Evolutionary conservation across 805 yeast species (phyloP), one percentile per base, ranked within the genome.

Genomic region (Pichia nakasei): DNA sequence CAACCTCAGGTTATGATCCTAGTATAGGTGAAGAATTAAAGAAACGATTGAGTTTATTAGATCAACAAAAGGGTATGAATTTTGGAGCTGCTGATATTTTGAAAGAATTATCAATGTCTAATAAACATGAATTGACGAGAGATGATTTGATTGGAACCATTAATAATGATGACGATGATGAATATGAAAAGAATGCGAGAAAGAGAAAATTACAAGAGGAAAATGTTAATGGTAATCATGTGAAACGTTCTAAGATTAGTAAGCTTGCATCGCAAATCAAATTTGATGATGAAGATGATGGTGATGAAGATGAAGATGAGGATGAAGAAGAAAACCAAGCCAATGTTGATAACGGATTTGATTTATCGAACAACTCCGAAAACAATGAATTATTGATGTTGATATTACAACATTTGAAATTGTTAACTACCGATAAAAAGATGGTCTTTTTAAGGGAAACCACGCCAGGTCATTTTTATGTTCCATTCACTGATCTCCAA

Each of bases 361-460:
- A 45, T 29, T 9, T 35, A 11, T 32, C 31, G 6, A 26, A 33
- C 18, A 38, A 35, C 13, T 38, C 46, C 15, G 45, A 46, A 15
- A 56, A 53, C 31, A 46, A 53, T n/a, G 38, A 49, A 5, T 35
- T 53, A 8, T 43, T 47, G 59, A 52, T 57, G 49, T 52, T 53
- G 27, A 56, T 49, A 44, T 52, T 53, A 53, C 68, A 77, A 40
- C 97, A 93, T 60, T 64, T 91, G 52, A 79, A 77, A 55, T 66
- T 89, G 11, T 68, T 91, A 29, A 65, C 83, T 1, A 64, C 69
- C 1, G 70, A 76, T 15, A 49, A 73, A 2, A 62, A 56, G 27
- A 47, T 78, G 2, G 80, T 82, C 27, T 87, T 91, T 51, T 57
- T 91, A 39, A 60, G 67, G 47, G 82, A 78, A 60, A 50, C 72